Base-by-base conservation (phyloP, 805 yeast species). In the Saturnispora hagleri region DNA sequence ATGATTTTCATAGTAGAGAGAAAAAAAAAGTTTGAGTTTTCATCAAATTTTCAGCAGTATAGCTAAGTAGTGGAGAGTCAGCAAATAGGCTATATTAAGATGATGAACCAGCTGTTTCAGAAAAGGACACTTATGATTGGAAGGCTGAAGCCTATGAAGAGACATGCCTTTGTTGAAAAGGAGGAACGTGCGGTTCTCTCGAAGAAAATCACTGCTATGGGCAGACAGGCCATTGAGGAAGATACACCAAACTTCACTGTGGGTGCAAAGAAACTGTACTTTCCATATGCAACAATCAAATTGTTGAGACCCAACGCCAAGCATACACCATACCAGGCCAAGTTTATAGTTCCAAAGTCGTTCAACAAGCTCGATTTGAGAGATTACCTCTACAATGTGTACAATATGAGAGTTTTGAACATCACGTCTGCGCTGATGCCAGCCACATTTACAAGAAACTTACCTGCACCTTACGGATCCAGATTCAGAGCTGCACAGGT, bases 241-340 rank as follows among this genome's bases (percentile, higher is more conserved):
- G 89, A 84, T 41, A 74, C 74, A 57, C 84, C 96, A 2, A 96
- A 89, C 72, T 91, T 89, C 77, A 74, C 73, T 41, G 79, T 86
- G 7, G 99, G 99, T 61, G 83, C 80, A 5, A 80, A 77, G 57
- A 74, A 85, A 56, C 73, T 86, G 9, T 90, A 80, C 65, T 86
- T 91, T 67, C 99, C 99, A 33, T 81, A 81, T 55, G 96, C 95
- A 1, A 75, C 91, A 55, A 74, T 91, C 38, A 80, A 86, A 48
- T 73, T 91, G 33, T 70, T 93, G 56, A 79, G 96, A 64, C 96
- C 97, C 43, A 86, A 86, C 62, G 97, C 98, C n/a, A 87, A 87
- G 63, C 96, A 88, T 69, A 86, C 97, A 0, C 99, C 99, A 46
- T 90, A 86, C 70, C 97, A 89, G 69, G 98, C 98, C 47, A 89